Conservation (phyloP, 108 stramenopile genomes). For the Cyclostephanos invisitatus region DNA sequence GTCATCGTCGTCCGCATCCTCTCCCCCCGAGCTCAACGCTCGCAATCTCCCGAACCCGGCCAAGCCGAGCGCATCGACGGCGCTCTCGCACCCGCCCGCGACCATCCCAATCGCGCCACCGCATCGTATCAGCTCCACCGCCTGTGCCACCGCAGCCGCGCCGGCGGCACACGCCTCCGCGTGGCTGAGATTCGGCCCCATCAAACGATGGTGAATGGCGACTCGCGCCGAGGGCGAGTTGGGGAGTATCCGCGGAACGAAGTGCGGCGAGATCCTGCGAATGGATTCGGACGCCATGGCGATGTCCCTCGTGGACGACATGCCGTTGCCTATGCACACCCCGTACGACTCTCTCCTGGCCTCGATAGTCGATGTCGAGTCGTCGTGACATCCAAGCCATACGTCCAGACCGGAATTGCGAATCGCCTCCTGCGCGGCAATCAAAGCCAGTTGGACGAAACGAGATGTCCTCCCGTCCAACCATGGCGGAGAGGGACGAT, state of each 20-base stretch:
- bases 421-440: constrained; percentile 76
- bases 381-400: constrained; percentile 28
- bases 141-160: constrained; percentile 92
- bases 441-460: constrained; percentile 79
- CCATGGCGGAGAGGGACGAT: constrained; percentile 1
- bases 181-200: constrained; percentile 84
- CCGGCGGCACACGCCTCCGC: constrained; percentile 96
- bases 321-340: constrained; percentile 85
- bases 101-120: constrained; percentile 92
- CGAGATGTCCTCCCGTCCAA: constrained; percentile 61
- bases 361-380: background rate
- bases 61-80: constrained; percentile 86
- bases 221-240: constrained; percentile 87
- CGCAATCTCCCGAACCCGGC: constrained; percentile 92
- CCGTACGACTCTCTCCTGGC: constrained; percentile 57
- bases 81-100: constrained; percentile 94
- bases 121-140: constrained; percentile 78
- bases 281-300: constrained; percentile 47
- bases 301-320: constrained; percentile 89
- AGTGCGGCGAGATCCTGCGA: constrained; percentile 84
- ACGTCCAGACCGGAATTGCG: constrained; percentile 43
- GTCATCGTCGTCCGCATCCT: constrained; percentile 52
- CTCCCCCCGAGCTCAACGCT: constrained; percentile 67
- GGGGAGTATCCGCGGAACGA: constrained; percentile 91
- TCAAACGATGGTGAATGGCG: constrained; percentile 67